Evolutionary conservation across 140 eudicot species (phyloP).

Genomic region (Senecio squalidus): DNA sequence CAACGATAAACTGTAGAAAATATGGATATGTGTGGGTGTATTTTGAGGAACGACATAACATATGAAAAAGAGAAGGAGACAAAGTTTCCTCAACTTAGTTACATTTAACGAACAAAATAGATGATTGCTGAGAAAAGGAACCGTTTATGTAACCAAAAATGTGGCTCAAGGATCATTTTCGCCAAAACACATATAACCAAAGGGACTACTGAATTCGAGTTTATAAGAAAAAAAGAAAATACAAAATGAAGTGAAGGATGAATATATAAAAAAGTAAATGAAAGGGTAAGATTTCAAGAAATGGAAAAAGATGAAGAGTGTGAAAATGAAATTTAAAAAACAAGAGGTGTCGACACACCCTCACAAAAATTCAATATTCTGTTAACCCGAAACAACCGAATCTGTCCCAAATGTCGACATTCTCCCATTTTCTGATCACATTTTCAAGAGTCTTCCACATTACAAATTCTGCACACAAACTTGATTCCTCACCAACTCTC

Average conservation of each 20-base stretch:
- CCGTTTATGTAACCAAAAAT: too few relatives aligned
- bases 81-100: too few relatives aligned
- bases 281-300: constrained; percentile 3
- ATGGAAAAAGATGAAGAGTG: background rate
- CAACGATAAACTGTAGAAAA: too few relatives aligned
- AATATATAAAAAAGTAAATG: background rate
- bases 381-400: constrained; percentile 15
- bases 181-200: too few relatives aligned
- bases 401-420: constrained; percentile 45
- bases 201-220: too few relatives aligned
- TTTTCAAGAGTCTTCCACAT: constrained; percentile 17
- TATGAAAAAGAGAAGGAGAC: too few relatives aligned
- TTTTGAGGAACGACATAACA: too few relatives aligned
- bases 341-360: constrained; percentile 33
- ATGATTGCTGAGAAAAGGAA: too few relatives aligned
- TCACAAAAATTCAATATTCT: constrained; percentile 9
- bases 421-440: constrained; percentile 15
- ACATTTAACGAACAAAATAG: too few relatives aligned
- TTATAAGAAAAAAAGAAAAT: too few relatives aligned
- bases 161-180: too few relatives aligned
- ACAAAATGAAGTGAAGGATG: constrained; percentile 6
- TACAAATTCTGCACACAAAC: constrained; percentile 24
- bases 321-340: background rate
- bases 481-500: constrained; percentile 7
- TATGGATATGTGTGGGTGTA: too few relatives aligned